A percentile compares a stretch with the other conserved stretches of the same genome.
These are phyloP conservation scores for Wickerhamomyces sp. DNA, from an alignment of 1,139 yeast genomes.

Conservation along the genomic window DNA sequence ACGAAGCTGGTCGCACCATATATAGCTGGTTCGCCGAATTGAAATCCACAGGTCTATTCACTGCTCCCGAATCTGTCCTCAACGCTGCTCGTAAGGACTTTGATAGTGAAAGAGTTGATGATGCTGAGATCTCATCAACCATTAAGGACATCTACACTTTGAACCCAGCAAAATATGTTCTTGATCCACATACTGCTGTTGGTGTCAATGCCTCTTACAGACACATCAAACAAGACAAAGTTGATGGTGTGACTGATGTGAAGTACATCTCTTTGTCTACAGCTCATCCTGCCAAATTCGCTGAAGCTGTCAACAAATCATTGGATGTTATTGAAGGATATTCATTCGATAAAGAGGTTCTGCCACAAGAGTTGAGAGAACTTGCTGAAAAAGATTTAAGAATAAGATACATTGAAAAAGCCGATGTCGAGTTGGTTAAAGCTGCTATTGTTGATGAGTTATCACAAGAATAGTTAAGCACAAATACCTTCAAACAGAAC, in stretches of 20 bases:
- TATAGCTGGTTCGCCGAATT: constrained; percentile 75
- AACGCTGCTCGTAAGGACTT: constrained; percentile 64
- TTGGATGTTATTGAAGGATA: constrained; percentile 61
- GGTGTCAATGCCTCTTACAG: constrained; percentile 79
- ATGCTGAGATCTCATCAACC: constrained; percentile 69
- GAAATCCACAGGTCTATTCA: constrained; percentile 69
- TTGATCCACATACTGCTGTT: constrained; percentile 96
- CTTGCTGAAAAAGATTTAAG: constrained; percentile 61
- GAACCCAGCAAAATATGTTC: constrained; percentile 61
- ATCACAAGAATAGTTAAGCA: constrained; percentile 36
- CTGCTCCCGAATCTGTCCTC: constrained; percentile 61
- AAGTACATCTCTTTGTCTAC: constrained; percentile 82
- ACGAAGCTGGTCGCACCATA: constrained; percentile 71
- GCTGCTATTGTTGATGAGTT: constrained; percentile 67
- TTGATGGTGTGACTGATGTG: constrained; percentile 32
- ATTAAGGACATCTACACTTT: constrained; percentile 61
- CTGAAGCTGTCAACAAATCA: constrained; percentile 89
- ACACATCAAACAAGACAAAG: constrained; percentile 44
- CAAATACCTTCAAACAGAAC: neutral
- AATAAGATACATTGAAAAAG: constrained; percentile 64
- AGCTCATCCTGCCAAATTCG: constrained; percentile 97
- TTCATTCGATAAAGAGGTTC: constrained; percentile 79
- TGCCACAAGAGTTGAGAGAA: constrained; percentile 81
- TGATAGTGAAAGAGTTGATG: constrained; percentile 74
- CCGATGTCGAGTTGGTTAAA: constrained; percentile 71